These are phyloP conservation scores for Pseudogymnoascus destructans DNA, from an alignment of 2,329 filamentous ascomycete species.

Conservation along the genomic window DNA sequence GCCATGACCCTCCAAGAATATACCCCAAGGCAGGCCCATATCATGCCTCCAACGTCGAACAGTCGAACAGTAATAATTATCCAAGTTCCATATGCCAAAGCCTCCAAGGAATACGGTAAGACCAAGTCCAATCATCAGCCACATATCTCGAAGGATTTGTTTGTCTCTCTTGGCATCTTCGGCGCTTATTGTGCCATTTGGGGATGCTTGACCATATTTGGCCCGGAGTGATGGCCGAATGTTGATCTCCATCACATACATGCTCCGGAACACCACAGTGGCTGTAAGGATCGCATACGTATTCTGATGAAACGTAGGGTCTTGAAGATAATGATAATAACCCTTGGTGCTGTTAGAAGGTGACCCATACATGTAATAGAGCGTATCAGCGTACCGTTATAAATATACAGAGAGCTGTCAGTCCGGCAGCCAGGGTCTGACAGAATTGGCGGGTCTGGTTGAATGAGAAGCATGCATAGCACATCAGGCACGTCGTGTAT, in stretches of 20 bases:
- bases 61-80: conserved; percentile 49
- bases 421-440: conserved; percentile 36
- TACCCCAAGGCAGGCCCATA: conserved; percentile 57
- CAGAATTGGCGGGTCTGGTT: conserved; percentile 35
- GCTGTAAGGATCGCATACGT: conserved; percentile 55
- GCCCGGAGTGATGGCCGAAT: conserved; percentile 39
- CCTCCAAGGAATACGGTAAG: conserved; percentile 51
- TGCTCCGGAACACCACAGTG: conserved; percentile 47
- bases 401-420: conserved; percentile 39
- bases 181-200: conserved; percentile 31
- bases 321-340: conserved; percentile 63
- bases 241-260: conserved; percentile 56
- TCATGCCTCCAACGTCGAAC: conserved; percentile 45
- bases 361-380: background rate
- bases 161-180: conserved; percentile 42
- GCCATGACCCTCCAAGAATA: conserved; percentile 58
- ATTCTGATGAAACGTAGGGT: conserved; percentile 59
- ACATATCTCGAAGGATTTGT: conserved; percentile 51
- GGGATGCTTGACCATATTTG: conserved; percentile 30
- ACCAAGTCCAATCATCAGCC: conserved; percentile 50
- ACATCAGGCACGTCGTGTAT: conserved; percentile 58
- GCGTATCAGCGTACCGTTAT: conserved; percentile 36
- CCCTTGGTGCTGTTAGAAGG: conserved; percentile 20
- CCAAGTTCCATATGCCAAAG: conserved; percentile 54
- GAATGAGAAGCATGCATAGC: conserved; percentile 55